Base-by-base conservation (phyloP, 2,329 filamentous ascomycete genomes). In the Plenodomus tracheiphilus region DNA sequence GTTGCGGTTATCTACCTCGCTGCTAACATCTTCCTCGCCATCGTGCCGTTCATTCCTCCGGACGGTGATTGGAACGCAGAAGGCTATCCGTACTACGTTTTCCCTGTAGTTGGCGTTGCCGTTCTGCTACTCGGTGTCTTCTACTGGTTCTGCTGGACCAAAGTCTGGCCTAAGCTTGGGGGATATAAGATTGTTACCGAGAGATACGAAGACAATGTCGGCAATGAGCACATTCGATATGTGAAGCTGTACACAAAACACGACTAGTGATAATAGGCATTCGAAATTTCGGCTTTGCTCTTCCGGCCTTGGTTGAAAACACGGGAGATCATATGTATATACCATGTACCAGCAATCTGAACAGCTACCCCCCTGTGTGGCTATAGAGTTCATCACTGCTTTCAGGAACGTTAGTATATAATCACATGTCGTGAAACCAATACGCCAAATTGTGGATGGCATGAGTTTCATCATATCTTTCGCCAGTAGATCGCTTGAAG, bases 71-170 rank as follows among this genome's bases (percentile, higher is more conserved):
- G 72, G 58, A 74, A 74, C 20, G 71, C 70, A 8, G 71, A 73
- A 0, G 68, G 66, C 8, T 68, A 77, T 25, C 75, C 75, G 2
- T 78, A 76, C 59, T 77, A 74, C 59, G 68, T 77, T 2, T 76
- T 73, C 32, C 74, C 75, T 0, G 65, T 76, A 17, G 65, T 78
- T 1, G 75, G 75, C 16, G 72, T 78, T 13, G 64, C 62, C 13
- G 68, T 78, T 6, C 52, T 77, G 36, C 19, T 70, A 2, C 46
- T 63, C 0, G 74, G 75, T 21, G 70, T 68, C 0, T 47, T 68
- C 1, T 76, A 76, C 59, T 72, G 69, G 69, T 37, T 46, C 10
- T 52, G 49, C 19, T 54, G 58, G 54, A 62, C 53, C 5, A 62
- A 49, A 44, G 38, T 59, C 18, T 62, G 57, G 59, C 57, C 58